A percentile compares a stretch with the other conserved stretches of the same genome.
These are phyloP conservation scores for Striga asiatica DNA, from an alignment of 257 asterid species.

Conservation along the genomic window DNA sequence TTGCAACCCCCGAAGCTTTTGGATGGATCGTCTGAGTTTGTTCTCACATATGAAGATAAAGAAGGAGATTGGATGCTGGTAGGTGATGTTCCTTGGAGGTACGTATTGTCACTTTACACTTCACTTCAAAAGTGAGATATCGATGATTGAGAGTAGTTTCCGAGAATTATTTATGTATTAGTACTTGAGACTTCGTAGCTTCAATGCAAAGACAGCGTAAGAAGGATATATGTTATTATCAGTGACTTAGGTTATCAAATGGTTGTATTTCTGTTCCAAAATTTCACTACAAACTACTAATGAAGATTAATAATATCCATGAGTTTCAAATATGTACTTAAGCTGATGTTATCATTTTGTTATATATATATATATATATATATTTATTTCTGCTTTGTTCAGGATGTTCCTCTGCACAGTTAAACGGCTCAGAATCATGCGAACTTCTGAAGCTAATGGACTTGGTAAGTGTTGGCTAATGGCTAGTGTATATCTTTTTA, in stretches of 20 bases:
- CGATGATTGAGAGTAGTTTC: too few relatives aligned
- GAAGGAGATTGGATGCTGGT: slow-evolving; percentile 95
- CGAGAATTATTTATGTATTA: too few relatives aligned
- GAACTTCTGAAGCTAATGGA: slow-evolving; percentile 69
- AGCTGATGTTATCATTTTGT: not conserved
- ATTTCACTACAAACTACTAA: too few relatives aligned
- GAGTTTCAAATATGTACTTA: not conserved
- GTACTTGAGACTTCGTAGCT: too few relatives aligned
- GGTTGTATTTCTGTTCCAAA: too few relatives aligned
- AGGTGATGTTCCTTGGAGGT: slow-evolving; percentile 92
- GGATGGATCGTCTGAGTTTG: slow-evolving; percentile 74
- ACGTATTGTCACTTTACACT: too few relatives aligned
- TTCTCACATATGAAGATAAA: slow-evolving; percentile 70
- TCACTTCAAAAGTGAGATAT: too few relatives aligned
- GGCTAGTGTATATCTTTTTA: not conserved
- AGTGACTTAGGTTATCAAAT: too few relatives aligned
- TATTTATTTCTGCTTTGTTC: not conserved
- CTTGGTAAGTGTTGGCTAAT: slow-evolving; percentile 32
- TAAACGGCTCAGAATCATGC: slow-evolving; percentile 80
- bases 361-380: too few relatives aligned
- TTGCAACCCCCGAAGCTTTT: slow-evolving; percentile 44
- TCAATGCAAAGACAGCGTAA: too few relatives aligned
- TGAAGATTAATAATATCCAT: not conserved
- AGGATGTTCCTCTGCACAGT: slow-evolving; percentile 81
- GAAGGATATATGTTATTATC: too few relatives aligned